Conservation (phyloP, 176 grass and related monocot species). For the Hordeum marinum region DNA sequence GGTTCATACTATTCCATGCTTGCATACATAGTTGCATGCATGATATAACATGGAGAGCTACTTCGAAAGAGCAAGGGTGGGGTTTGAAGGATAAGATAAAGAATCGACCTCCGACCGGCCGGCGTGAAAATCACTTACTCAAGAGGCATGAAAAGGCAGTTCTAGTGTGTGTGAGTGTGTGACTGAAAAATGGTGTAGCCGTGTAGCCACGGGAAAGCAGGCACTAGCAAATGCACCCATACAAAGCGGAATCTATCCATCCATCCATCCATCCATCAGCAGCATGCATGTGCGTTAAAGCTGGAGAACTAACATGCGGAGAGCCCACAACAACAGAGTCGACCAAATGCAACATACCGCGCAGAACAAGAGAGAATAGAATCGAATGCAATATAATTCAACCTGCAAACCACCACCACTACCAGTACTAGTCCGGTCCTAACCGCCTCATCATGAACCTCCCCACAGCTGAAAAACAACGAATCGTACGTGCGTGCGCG, state of each 20-base stretch:
- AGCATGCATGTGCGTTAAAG: neutral
- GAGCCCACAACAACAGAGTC: neutral
- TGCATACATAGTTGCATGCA: neutral
- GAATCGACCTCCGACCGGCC: neutral
- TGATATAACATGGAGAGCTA: neutral
- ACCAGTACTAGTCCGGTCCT: too few relatives aligned
- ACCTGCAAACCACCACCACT: too few relatives aligned
- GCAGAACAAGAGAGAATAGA: neutral
- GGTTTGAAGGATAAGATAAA: neutral
- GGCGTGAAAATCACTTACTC: too few relatives aligned
- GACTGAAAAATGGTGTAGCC: neutral
- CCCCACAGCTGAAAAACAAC: conserved; percentile 13
- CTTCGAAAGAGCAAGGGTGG: neutral
- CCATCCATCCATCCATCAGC: neutral
- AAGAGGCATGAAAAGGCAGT: neutral
- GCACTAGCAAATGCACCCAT: neutral
- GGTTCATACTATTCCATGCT: too few relatives aligned
- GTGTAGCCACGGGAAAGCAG: neutral
- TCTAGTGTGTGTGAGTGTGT: too few relatives aligned
- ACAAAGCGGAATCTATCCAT: neutral
- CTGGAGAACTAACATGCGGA: neutral
- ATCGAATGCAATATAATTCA: neutral
- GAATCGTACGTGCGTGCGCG: neutral
- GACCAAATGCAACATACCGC: neutral
- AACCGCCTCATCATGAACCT: neutral